Percentiles rank a stretch among this genome's conserved stretches.
Evolutionary conservation across 495 filamentous ascomycete genomes (phyloP).

Genomic region (Xylaria cubensis): DNA sequence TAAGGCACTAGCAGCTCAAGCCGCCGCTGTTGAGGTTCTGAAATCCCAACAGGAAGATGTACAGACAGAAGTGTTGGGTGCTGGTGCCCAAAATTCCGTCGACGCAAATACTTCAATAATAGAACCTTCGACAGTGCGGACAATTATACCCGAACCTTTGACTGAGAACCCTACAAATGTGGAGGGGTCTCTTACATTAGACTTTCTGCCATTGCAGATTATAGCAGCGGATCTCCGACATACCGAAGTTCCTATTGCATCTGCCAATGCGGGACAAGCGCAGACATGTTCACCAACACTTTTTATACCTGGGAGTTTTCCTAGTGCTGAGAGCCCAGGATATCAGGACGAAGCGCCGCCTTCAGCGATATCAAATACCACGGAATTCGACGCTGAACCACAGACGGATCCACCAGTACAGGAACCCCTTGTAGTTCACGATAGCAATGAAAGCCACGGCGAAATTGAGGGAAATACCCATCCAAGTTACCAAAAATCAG

Average conservation of each 20-base stretch:
- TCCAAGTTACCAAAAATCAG: constrained; percentile 38
- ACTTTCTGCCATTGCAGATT: constrained; percentile 20
- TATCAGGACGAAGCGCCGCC: constrained; percentile 54
- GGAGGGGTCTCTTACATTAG: constrained; percentile 13
- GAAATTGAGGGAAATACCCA: constrained; percentile 19
- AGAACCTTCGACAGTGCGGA: constrained; percentile 38
- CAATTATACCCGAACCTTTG: constrained; percentile 38
- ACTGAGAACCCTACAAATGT: constrained; percentile 28
- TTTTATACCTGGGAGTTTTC: constrained; percentile 67
- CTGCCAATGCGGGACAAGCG: constrained; percentile 15
- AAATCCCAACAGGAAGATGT: constrained; percentile 19
- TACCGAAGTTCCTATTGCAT: constrained; percentile 7
- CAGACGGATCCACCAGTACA: constrained; percentile 61
- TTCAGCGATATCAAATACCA: constrained; percentile 65
- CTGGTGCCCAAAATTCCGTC: constrained; percentile 22
- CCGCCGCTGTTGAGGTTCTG: constrained; percentile 24
- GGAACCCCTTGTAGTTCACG: constrained; percentile 35
- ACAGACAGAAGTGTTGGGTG: constrained; percentile 25
- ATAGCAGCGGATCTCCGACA: constrained; percentile 5
- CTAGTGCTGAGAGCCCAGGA: constrained; percentile 33
- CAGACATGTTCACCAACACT: constrained; percentile 70
- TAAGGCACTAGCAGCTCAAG: constrained; percentile 19
- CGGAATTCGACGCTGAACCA: constrained; percentile 72
- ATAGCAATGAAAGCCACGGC: constrained; percentile 32
- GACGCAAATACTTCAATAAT: constrained; percentile 24